phyloP scores from a whole-genome alignment of 2,329 filamentous ascomycete species.

The Trichoderma polysporum region DNA sequence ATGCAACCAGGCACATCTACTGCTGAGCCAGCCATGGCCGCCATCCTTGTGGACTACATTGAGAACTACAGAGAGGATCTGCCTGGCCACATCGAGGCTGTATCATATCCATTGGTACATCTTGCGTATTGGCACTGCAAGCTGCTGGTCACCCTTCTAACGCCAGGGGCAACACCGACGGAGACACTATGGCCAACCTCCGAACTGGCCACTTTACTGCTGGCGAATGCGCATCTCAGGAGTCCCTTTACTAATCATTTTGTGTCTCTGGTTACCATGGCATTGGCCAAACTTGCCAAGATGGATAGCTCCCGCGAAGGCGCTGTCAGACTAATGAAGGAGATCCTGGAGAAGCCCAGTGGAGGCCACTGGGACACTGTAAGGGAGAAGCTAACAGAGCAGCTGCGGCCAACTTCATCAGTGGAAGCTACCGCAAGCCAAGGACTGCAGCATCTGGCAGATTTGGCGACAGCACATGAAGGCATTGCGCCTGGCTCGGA shows the following conservation, averaged over 20 bases:
- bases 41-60: conserved; percentile 39
- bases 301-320: conserved; percentile 57
- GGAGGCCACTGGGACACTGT: conserved; percentile 58
- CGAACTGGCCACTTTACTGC: conserved; percentile 59
- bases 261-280: conserved; percentile 57
- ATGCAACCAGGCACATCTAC: conserved; percentile 38
- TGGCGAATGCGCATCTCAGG: conserved; percentile 52
- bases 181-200: conserved; percentile 61
- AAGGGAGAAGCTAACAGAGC: conserved; percentile 42
- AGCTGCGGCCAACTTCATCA: conserved; percentile 37
- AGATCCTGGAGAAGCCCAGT: conserved; percentile 55
- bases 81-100: conserved; percentile 54
- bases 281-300: conserved; percentile 60
- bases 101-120: conserved; percentile 57
- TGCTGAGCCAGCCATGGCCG: conserved; percentile 36
- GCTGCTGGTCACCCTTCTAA: conserved; percentile 61
- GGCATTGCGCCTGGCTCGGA: conserved; percentile 32
- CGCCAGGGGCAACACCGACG: conserved; percentile 52
- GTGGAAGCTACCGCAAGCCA: conserved; percentile 47
- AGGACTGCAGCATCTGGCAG: conserved; percentile 61
- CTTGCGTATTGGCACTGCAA: conserved; percentile 70
- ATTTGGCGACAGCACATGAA: conserved; percentile 50
- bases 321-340: conserved; percentile 54
- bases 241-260: conserved; percentile 69
- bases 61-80: conserved; percentile 67